Evolutionary conservation across 139 green algal species (phyloP).

Genomic region (Diplosphaera chodatii): DNA sequence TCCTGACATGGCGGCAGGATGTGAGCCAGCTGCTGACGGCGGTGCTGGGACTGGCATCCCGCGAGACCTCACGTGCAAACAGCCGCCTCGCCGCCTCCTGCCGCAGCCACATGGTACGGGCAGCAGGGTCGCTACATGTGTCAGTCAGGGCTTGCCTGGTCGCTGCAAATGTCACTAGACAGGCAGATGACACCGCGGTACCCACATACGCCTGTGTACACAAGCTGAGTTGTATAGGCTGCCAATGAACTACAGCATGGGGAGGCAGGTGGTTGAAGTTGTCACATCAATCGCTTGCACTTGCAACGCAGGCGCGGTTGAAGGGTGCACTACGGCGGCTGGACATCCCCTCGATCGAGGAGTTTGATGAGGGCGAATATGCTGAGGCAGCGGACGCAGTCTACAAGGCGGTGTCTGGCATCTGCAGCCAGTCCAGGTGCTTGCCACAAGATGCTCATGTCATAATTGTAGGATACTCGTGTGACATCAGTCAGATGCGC

Average conservation of each 20-base stretch:
- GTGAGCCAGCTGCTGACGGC: constrained; percentile 27
- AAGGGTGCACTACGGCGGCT: constrained; percentile 37
- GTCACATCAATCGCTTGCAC: too few species aligned
- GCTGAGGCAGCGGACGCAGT: constrained; percentile 29
- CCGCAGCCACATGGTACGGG: neutral
- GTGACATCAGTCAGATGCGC: too few species aligned
- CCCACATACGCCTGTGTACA: too few species aligned
- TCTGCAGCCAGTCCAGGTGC: constrained; percentile 22
- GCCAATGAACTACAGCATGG: too few species aligned
- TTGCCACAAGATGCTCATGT: too few species aligned
- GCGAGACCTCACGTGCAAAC: constrained; percentile 8
- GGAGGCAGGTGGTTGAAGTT: too few species aligned
- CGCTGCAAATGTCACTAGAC: too few species aligned
- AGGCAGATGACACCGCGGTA: too few species aligned
- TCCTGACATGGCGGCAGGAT: constrained; percentile 46
- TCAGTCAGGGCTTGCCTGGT: too few species aligned
- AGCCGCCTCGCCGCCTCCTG: constrained; percentile 8
- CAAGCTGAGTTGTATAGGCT: too few species aligned
- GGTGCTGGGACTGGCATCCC: constrained; percentile 31
- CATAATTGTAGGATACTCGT: too few species aligned
- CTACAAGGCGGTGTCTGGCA: constrained; percentile 10
- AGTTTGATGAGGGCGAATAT: constrained; percentile 58
- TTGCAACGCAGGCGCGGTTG: constrained; percentile 31
- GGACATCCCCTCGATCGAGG: constrained; percentile 49
- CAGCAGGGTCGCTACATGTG: neutral